A percentile compares a stretch with the other conserved stretches of the same genome.
phyloP scores from a whole-genome alignment of 192 early-diverging fungal species.

The Rhizoclosmatium globosum region DNA sequence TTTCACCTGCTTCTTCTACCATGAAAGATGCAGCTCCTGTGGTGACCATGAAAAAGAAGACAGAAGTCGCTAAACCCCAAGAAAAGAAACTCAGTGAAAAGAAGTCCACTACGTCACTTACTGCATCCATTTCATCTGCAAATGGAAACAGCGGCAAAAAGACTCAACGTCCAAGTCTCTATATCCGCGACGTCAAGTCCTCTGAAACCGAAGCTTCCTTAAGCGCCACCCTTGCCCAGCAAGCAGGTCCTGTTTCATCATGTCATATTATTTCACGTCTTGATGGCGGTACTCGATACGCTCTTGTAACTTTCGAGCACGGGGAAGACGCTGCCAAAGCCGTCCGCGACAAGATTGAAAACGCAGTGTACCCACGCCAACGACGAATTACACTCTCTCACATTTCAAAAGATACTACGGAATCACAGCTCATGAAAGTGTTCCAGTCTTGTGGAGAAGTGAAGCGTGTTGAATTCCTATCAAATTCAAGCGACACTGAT shows the following conservation, averaged over 20 bases:
- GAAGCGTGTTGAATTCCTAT: slow-evolving; percentile 32
- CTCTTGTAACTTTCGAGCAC: slow-evolving; percentile 41
- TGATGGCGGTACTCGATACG: slow-evolving; percentile 32
- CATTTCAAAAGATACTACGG: slow-evolving; percentile 7
- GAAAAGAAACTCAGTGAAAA: neutral
- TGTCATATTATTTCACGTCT: slow-evolving; percentile 33
- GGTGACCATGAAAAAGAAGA: neutral
- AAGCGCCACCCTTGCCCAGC: neutral
- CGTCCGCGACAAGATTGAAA: slow-evolving; percentile 42
- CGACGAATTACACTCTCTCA: slow-evolving; percentile 35
- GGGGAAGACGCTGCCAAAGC: slow-evolving; percentile 50
- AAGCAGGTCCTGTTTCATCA: slow-evolving; percentile 31
- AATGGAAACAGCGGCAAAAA: neutral
- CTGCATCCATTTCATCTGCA: neutral
- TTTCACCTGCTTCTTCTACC: slow-evolving; percentile 5
- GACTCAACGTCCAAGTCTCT: slow-evolving; percentile 18
- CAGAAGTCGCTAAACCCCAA: neutral
- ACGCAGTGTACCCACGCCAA: slow-evolving; percentile 52
- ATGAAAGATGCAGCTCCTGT: neutral
- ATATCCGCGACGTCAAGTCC: slow-evolving; percentile 15
- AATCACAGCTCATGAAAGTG: slow-evolving; percentile 1
- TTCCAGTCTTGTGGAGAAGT: slow-evolving; percentile 42
- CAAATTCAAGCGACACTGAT: neutral
- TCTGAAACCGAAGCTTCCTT: slow-evolving; percentile 25
- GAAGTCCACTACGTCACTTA: slow-evolving; percentile 7